Percentiles rank a stretch among this genome's conserved stretches.
phyloP scores from a whole-genome alignment of 2,329 filamentous ascomycete species.

The Dothideomycetes sp. region DNA sequence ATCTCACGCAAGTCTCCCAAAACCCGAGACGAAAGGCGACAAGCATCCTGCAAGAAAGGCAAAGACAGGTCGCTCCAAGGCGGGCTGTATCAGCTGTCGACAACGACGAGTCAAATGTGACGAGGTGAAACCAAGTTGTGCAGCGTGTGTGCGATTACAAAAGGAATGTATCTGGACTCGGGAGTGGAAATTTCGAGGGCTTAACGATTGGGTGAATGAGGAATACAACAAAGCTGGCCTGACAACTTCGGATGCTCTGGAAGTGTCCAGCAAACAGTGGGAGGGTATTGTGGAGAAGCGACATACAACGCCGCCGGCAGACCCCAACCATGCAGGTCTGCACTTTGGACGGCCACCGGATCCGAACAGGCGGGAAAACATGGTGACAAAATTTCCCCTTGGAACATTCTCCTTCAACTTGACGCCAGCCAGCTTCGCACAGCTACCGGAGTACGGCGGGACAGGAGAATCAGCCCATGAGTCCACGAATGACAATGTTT shows the following conservation, averaged over 20 bases:
- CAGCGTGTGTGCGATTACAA: constrained; percentile 44
- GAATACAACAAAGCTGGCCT: constrained; percentile 32
- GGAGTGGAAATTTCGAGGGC: constrained; percentile 30
- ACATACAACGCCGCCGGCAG: constrained; percentile 37
- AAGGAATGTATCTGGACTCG: constrained; percentile 48
- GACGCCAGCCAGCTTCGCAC: constrained; percentile 42
- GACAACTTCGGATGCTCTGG: constrained; percentile 45
- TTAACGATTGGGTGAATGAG: constrained; percentile 18
- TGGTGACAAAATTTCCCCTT: constrained; percentile 39
- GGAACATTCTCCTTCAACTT: constrained; percentile 46
- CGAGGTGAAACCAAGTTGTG: constrained; percentile 42
- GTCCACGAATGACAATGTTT: not conserved
- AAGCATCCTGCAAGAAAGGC: too few species aligned
- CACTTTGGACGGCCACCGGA: too few species aligned
- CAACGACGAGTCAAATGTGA: constrained; percentile 40
- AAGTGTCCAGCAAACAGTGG: not conserved
- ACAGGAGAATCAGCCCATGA: not conserved
- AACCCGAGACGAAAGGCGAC: too few species aligned
- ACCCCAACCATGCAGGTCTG: constrained; percentile 43
- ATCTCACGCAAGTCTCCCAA: too few species aligned
- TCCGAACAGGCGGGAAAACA: constrained; percentile 47
- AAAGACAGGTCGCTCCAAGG: constrained; percentile 3
- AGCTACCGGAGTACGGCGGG: constrained; percentile 38
- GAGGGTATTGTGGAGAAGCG: constrained; percentile 4
- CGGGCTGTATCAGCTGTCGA: constrained; percentile 7